Evolutionary conservation across 2,329 filamentous ascomycete species (phyloP), one percentile per base, ranked within the genome.

Genomic region (Triangularia verruculosa): DNA sequence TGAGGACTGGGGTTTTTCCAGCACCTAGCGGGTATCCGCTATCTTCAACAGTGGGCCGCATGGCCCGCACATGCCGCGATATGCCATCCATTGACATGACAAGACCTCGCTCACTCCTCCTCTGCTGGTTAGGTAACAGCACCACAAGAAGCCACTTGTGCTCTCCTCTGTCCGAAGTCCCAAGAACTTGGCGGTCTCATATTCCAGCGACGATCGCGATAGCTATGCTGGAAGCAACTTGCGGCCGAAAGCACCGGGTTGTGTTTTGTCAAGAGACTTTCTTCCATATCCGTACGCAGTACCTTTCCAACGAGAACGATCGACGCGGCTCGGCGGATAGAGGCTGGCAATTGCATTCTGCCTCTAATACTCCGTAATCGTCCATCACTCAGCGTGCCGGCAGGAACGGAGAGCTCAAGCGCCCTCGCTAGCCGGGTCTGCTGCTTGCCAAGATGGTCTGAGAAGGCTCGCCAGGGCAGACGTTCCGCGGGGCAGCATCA

Each of bases 281-380:
- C 43, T 6, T 25, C 25, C 24, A n/a, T 17, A 6, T 51, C 54
- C 65, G 60, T 59, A 62, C 58, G 64, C 55, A 34, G 17, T 57
- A 30, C 22, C 59, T 56, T 28, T 22, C 22, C 43, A n/a, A 47
- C 61, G 57, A 52, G 60, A 28, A 43, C 52, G 59, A 61, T 64
- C 54, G 61, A 64, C 61, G 63, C 65, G 64, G 62, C 65, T 66
- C 61, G 61, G 66, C 65, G 39, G 39, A 47, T 22, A 65, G 64
- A 63, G 65, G 63, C 65, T 66, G 58, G 65, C 64, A 68, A 66
- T 67, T 67, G 20, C 59, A 69, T 68, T 69, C 61, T 67, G 68
- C 67, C 65, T 70, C 66, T 69, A 54, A 28, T 54, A 54, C 24
- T 47, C 39, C 63, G 28, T 51, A 64, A 30, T 55, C 59, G 58